These are phyloP conservation scores for Stentor coeruleus DNA, from an alignment of 73 alveolate species.

Conservation along the genomic window DNA sequence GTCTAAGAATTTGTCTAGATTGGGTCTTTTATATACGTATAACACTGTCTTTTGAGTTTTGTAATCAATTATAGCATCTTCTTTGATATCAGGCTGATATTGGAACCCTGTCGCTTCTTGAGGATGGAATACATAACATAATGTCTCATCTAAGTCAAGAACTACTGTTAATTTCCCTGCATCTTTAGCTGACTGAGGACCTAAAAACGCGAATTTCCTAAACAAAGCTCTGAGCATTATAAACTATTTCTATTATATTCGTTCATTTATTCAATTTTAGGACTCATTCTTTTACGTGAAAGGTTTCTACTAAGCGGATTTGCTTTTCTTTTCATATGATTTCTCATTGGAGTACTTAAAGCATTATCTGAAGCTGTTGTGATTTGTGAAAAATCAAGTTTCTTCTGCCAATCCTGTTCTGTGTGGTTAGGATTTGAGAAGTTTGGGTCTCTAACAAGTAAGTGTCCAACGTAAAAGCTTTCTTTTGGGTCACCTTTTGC, in stretches of 20 bases:
- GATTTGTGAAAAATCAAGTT: no score
- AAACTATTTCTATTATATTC: neutral
- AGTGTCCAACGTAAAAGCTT: no score
- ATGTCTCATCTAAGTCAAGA: constrained; percentile 27
- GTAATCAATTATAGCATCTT: constrained; percentile 19
- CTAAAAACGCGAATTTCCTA: neutral
- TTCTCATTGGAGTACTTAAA: no score
- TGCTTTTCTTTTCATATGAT: no score
- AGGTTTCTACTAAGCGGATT: no score
- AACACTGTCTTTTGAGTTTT: neutral
- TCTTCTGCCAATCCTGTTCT: no score
- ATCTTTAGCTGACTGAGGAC: constrained; percentile 20
- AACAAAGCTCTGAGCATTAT: neutral
- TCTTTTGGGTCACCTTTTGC: no score
- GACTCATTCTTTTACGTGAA: no score
- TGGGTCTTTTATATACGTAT: constrained; percentile 16
- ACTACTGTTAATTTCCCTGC: constrained; percentile 15
- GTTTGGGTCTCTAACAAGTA: no score
- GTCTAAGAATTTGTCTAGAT: constrained; percentile 20
- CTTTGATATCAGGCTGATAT: constrained; percentile 30
- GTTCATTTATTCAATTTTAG: no score
- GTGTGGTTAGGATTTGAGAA: no score
- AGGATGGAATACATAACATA: constrained; percentile 3
- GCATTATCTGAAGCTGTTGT: no score
- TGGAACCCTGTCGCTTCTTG: constrained; percentile 25